These are phyloP conservation scores for Claviceps pusilla DNA, from an alignment of 2,329 filamentous ascomycete species.

Conservation along the genomic window DNA sequence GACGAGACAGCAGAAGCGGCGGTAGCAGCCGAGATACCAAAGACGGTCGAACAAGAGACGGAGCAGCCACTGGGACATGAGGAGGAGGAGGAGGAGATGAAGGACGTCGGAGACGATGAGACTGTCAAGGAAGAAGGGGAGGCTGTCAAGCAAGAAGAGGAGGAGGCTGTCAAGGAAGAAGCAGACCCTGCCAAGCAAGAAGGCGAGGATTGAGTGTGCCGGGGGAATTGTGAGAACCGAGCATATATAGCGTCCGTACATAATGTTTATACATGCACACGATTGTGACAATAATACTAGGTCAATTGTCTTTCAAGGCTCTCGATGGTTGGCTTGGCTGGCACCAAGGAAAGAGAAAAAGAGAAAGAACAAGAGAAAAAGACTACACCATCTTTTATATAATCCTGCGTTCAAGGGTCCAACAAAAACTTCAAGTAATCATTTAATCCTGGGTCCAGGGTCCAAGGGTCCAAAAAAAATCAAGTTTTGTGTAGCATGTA, in stretches of 20 bases:
- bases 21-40: slow-evolving; percentile 3
- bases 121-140: background rate
- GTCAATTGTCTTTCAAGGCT: background rate
- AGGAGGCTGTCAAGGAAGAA: background rate
- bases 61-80: slow-evolving; percentile 1
- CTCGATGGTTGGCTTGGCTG: too few relatives aligned
- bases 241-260: slow-evolving; percentile 15
- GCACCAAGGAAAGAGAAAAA: too few relatives aligned
- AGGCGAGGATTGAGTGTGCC: background rate
- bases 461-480: too few relatives aligned
- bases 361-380: too few relatives aligned
- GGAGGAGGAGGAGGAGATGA: slow-evolving; percentile 5
- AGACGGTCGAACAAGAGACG: slow-evolving; percentile 4
- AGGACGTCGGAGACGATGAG: slow-evolving; percentile 3
- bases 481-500: too few relatives aligned
- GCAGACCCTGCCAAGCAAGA: background rate
- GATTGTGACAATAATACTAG: background rate
- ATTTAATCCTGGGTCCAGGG: too few relatives aligned
- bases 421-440: too few relatives aligned
- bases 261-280: slow-evolving; percentile 21
- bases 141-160: background rate
- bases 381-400: too few relatives aligned
- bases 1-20: background rate
- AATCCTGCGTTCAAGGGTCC: too few relatives aligned
- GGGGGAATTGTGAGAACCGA: background rate